Evolutionary conservation across 805 yeast genomes (phyloP), one percentile per base, ranked within the genome.

Genomic region (Starmerella vaccinii): DNA sequence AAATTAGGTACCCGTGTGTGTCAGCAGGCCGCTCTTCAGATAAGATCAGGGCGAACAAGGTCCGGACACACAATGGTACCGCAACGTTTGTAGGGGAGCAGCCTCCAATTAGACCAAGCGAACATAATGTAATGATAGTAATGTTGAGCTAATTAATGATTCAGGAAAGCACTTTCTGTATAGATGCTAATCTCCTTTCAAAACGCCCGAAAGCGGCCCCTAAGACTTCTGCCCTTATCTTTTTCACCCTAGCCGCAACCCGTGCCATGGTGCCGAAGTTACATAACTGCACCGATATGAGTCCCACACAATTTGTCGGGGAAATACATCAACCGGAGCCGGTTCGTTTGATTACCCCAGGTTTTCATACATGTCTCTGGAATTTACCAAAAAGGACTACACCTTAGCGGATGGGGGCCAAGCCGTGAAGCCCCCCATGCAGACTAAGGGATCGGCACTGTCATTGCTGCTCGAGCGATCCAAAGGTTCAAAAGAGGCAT

Each of bases 401-500:
- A 19, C 38, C n/a, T 6, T 34, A 10, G n/a, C 38, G 24, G n/a
- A 27, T 15, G 8, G 46, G 27, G 21, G 30, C 42, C n/a, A 16
- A 18, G n/a, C 30, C 18, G 24, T 13, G 49, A 24, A 13, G 23
- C 47, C 19, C n/a, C 49, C n/a, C 35, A 41, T 2, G 41, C 37
- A 34, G 8, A 23, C 26, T 24, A 54, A 58, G 15, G 60, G 49
- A 26, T 53, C 57, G 19, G 61, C 59, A 5, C 53, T 58, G 24
- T 57, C 60, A n/a, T 19, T 58, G 49, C 52, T 58, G 34, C 52
- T 58, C n/a, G 57, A 54, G 49, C 23, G 48, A 16, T 49, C 53
- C 32, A 52, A 57, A 16, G 51, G 48, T 32, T n/a, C 46, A 1
- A 23, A 34, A n/a, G 54, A 44, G 4, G 15, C 5, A 13, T 15